These are phyloP conservation scores for Moesziomyces parantarcticus DNA, from an alignment of 1,284 basidiomycete genomes.

Conservation along the genomic window DNA sequence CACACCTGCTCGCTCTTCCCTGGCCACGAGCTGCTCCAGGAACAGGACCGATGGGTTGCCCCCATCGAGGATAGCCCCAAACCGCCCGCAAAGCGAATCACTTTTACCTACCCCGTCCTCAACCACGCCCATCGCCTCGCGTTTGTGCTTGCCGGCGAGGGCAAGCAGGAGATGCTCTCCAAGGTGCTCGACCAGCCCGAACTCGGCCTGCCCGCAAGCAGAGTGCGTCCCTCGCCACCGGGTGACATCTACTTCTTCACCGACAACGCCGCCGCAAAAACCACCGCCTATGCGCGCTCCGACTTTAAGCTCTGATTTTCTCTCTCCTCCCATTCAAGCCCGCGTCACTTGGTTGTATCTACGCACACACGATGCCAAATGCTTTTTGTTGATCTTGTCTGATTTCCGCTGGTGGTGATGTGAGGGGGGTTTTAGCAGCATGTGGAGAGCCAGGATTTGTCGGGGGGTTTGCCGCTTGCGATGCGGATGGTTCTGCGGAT, in stretches of 20 bases:
- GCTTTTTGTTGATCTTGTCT: background rate
- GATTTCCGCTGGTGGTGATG: background rate
- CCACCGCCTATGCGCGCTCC: constrained; percentile 48
- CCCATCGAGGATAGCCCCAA: constrained; percentile 93
- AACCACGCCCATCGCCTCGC: constrained; percentile 78
- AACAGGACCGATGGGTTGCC: constrained; percentile 92
- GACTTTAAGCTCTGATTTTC: constrained; percentile 53
- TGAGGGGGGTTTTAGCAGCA: constrained; percentile 6
- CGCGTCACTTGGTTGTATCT: too few relatives aligned
- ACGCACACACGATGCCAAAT: background rate
- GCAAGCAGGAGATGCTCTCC: constrained; percentile 82
- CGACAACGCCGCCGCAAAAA: constrained; percentile 58
- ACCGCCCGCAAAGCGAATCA: constrained; percentile 85
- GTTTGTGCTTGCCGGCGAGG: constrained; percentile 86
- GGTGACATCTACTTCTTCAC: constrained; percentile 71
- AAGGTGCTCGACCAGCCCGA: constrained; percentile 84
- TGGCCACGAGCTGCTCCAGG: constrained; percentile 82
- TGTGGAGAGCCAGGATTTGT: constrained; percentile 8
- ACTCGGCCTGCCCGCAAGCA: constrained; percentile 81
- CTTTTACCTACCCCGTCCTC: constrained; percentile 67
- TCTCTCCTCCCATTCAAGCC: background rate
- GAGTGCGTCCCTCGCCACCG: constrained; percentile 81
- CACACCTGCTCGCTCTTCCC: constrained; percentile 98
- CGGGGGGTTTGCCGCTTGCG: constrained; percentile 31
- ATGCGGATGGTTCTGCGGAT: constrained; percentile 40